Evolutionary conservation across 2,329 filamentous ascomycete species (phyloP).

Genomic region (Diaporthe sp.): DNA sequence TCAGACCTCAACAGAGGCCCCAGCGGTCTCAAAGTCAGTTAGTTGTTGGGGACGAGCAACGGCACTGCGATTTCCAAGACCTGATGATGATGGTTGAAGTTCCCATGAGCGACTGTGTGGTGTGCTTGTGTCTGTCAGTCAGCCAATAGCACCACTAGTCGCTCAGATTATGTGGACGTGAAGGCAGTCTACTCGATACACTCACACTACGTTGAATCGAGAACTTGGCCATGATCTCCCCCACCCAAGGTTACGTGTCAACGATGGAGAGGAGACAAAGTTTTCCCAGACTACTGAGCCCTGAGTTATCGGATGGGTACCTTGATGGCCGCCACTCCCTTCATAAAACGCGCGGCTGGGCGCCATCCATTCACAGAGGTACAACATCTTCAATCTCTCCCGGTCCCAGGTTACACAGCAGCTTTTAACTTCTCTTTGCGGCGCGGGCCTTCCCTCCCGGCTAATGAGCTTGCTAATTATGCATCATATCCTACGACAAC

Average conservation of each 20-base stretch:
- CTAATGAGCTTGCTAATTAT: constrained; percentile 3
- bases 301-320: not conserved
- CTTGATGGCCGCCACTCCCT: constrained; percentile 18
- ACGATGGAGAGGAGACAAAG: not conserved
- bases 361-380: not conserved
- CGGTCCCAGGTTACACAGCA: constrained; percentile 23
- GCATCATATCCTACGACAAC: not conserved
- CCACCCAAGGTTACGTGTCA: constrained; percentile 7
- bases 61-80: not conserved
- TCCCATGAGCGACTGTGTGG: not conserved
- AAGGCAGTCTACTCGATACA: not conserved
- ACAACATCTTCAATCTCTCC: not conserved
- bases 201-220: not conserved
- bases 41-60: not conserved
- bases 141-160: not conserved
- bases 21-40: constrained; percentile 5
- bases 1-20: constrained; percentile 14
- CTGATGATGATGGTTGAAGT: not conserved
- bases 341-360: constrained; percentile 22
- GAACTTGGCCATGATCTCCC: not conserved
- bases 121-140: not conserved
- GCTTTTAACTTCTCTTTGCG: not conserved
- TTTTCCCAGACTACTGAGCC: not conserved
- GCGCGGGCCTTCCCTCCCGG: constrained; percentile 38
- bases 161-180: not conserved